A percentile compares a stretch with the other conserved stretches of the same genome.
Evolutionary conservation across 768 basidiomycete species (phyloP).

Genomic region (Strobilomyces echinocephalus): DNA sequence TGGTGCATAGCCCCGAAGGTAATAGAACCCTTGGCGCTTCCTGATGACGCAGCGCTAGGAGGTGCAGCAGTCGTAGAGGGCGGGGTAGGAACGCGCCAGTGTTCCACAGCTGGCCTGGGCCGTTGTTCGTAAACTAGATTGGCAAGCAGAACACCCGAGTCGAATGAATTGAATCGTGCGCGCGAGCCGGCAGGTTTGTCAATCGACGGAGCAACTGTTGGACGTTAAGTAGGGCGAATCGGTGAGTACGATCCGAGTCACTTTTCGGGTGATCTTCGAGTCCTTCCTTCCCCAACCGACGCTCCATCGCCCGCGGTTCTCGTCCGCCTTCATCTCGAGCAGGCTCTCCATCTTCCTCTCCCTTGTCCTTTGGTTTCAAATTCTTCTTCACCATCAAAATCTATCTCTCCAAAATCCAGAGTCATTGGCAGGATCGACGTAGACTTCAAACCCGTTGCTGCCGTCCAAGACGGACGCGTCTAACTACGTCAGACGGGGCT

Average conservation of each 20-base stretch:
- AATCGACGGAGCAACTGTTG: conserved; percentile 44
- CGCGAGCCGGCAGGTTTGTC: conserved; percentile 32
- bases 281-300: conserved; percentile 72
- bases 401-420: conserved; percentile 67
- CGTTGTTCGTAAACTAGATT: conserved; percentile 15
- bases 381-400: conserved; percentile 73
- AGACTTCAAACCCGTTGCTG: conserved; percentile 62
- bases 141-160: conserved; percentile 37
- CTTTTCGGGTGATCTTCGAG: conserved; percentile 47
- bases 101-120: conserved; percentile 10
- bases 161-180: conserved; percentile 63
- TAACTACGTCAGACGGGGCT: conserved; percentile 59
- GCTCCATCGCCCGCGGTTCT: conserved; percentile 76
- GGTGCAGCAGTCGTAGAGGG: conserved; percentile 34
- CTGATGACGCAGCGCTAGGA: conserved; percentile 23
- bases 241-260: conserved; percentile 2
- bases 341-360: conserved; percentile 31
- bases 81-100: conserved; percentile 19
- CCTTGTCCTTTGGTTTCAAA: conserved; percentile 50
- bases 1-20: conserved; percentile 76
- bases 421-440: conserved; percentile 60
- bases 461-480: conserved; percentile 36
- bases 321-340: conserved; percentile 40
- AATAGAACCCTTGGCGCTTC: conserved; percentile 51
- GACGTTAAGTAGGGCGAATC: conserved; percentile 3